Percentiles rank a stretch among this genome's conserved stretches.
phyloP scores from a whole-genome alignment of 257 asterid species.

The Ophiorrhiza pumila region DNA sequence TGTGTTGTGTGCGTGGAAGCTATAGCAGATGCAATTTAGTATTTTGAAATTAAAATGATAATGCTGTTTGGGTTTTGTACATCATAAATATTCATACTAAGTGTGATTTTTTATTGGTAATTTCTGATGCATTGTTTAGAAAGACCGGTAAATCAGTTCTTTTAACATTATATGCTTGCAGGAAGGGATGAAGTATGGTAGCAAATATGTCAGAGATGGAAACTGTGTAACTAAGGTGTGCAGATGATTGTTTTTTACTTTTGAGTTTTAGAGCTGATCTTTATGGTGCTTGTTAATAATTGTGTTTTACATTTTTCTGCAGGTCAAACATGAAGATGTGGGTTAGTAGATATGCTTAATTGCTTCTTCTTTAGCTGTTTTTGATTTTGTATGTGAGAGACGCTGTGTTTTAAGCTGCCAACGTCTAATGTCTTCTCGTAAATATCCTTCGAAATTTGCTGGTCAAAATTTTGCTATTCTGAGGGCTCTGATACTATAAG shows the following conservation, averaged over 20 bases:
- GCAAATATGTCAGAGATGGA: conserved; percentile 10
- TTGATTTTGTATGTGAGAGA: conserved; percentile 3
- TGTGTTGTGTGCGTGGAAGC: neutral
- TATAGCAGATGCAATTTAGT: neutral
- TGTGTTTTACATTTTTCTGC: conserved; percentile 23
- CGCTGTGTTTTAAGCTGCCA: neutral
- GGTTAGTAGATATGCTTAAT: conserved; percentile 39
- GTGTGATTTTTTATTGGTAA: neutral
- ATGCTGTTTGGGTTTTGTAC: neutral
- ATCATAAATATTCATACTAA: neutral
- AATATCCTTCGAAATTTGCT: neutral
- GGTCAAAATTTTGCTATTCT: neutral
- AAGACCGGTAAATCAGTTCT: neutral
- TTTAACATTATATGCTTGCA: conserved; percentile 6
- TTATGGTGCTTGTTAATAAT: conserved; percentile 8
- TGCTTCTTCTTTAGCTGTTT: neutral
- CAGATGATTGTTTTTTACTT: neutral
- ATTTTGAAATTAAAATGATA: neutral
- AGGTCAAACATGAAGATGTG: conserved; percentile 48
- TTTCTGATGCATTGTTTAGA: neutral
- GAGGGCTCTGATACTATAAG: neutral
- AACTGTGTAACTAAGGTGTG: conserved; percentile 16
- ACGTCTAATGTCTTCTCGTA: neutral
- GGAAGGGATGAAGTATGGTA: conserved; percentile 22
- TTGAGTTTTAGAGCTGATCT: conserved; percentile 11